Evolutionary conservation across 2,329 filamentous ascomycete genomes (phyloP).

Genomic region (Aurifilum marmelostoma): DNA sequence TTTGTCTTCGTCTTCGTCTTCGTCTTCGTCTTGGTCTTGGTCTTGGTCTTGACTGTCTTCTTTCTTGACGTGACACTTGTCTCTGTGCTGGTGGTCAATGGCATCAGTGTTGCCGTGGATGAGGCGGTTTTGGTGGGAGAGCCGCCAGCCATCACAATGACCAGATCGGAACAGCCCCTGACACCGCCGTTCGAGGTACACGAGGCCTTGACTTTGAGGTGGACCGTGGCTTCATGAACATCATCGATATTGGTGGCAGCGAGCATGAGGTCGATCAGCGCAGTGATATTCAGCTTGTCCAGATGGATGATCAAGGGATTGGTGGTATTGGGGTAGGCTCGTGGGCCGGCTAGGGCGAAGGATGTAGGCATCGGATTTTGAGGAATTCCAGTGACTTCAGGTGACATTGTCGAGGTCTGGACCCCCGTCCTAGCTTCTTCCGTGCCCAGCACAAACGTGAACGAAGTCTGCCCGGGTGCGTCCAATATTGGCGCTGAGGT

Average conservation of each 20-base stretch:
- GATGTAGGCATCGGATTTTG: not conserved
- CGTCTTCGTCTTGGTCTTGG: slow-evolving; percentile 35
- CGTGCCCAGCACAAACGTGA: not conserved
- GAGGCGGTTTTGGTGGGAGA: not conserved
- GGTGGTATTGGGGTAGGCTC: not conserved
- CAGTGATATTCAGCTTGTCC: not conserved
- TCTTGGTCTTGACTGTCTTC: not conserved
- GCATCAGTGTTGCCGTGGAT: not conserved
- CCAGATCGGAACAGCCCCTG: not conserved
- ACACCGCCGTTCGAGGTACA: not conserved
- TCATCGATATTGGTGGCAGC: slow-evolving; percentile 17
- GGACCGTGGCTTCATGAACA: not conserved
- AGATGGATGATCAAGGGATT: slow-evolving; percentile 7
- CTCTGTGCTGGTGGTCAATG: not conserved
- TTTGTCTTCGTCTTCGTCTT: too few species aligned
- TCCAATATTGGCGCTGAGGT: not conserved
- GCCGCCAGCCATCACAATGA: not conserved
- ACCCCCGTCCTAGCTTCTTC: too few species aligned
- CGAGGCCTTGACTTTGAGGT: slow-evolving; percentile 3
- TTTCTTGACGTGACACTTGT: not conserved
- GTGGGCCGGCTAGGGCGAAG: not conserved
- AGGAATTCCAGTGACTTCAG: not conserved
- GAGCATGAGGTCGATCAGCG: slow-evolving; percentile 11
- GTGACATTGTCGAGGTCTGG: not conserved
- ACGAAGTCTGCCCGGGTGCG: too few species aligned